Percentiles rank a stretch among this genome's conserved stretches.
Conservation (phyloP, 805 yeast species). For the Cyberlindnera nakhonratchasimensis region DNA sequence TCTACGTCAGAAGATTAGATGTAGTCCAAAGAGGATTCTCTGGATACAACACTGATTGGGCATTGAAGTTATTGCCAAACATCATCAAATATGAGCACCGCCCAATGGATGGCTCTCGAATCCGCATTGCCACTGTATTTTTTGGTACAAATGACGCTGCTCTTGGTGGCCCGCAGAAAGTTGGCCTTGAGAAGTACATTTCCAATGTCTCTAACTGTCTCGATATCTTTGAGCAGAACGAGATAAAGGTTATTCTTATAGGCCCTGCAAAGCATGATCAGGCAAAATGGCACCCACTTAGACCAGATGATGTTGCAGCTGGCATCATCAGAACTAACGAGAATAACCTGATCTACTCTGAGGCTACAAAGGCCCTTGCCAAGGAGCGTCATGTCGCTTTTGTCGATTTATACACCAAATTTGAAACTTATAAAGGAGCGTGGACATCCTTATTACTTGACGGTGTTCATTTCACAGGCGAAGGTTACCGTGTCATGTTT, state of each 20-base stretch:
- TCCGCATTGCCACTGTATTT: constrained; percentile 52
- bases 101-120: constrained; percentile 27
- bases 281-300: constrained; percentile 36
- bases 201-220: constrained; percentile 47
- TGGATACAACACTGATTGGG: constrained; percentile 74
- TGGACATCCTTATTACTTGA: constrained; percentile 43
- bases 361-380: constrained; percentile 47
- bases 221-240: constrained; percentile 35
- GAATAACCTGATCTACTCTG: constrained; percentile 46
- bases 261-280: constrained; percentile 60
- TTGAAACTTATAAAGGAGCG: constrained; percentile 36
- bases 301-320: constrained; percentile 31
- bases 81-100: constrained; percentile 48
- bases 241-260: constrained; percentile 52
- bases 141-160: constrained; percentile 82
- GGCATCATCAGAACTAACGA: constrained; percentile 47
- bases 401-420: constrained; percentile 49
- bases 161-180: constrained; percentile 41
- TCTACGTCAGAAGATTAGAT: constrained; percentile 62
- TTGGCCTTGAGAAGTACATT: constrained; percentile 46
- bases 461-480: constrained; percentile 60
- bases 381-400: constrained; percentile 47
- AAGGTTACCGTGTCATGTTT: constrained; percentile 49
- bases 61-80: constrained; percentile 44
- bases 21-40: constrained; percentile 69